phyloP scores from a whole-genome alignment of 495 filamentous ascomycete species.

The Neurospora sublineolata region DNA sequence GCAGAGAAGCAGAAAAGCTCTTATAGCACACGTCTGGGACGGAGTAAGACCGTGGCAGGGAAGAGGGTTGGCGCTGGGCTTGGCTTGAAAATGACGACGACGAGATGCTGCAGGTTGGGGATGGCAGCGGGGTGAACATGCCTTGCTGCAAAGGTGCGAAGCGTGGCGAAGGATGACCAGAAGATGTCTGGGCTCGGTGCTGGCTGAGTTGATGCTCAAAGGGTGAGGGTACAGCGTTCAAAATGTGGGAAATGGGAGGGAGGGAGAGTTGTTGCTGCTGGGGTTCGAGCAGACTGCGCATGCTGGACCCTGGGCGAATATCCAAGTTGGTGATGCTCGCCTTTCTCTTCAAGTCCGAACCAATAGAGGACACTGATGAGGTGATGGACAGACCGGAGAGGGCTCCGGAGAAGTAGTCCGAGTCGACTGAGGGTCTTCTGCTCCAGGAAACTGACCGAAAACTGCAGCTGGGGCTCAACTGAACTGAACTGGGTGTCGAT shows the following conservation, averaged over 20 bases:
- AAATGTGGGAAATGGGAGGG: constrained; percentile 9
- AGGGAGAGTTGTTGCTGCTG: not conserved
- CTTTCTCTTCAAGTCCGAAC: not conserved
- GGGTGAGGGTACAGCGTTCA: constrained; percentile 3
- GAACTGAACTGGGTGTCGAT: not conserved
- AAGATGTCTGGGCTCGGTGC: not conserved
- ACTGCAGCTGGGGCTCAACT: not conserved
- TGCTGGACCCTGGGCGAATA: not conserved
- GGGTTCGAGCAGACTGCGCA: not conserved
- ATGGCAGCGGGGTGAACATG: not conserved
- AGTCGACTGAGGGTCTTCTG: not conserved
- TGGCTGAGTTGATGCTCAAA: not conserved
- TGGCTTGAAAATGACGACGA: not conserved
- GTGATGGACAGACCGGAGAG: not conserved
- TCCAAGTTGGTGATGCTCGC: not conserved
- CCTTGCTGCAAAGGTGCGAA: not conserved
- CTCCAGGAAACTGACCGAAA: not conserved
- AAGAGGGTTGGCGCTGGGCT: not conserved
- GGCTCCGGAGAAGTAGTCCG: not conserved
- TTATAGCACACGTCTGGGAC: not conserved
- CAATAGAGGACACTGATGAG: not conserved
- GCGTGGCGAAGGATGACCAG: not conserved
- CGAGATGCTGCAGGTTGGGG: not conserved
- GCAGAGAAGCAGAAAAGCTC: not conserved
- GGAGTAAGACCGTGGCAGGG: not conserved